Evolutionary conservation across 306 rosid species (phyloP).

Genomic region (Mimosa bimucronata): DNA sequence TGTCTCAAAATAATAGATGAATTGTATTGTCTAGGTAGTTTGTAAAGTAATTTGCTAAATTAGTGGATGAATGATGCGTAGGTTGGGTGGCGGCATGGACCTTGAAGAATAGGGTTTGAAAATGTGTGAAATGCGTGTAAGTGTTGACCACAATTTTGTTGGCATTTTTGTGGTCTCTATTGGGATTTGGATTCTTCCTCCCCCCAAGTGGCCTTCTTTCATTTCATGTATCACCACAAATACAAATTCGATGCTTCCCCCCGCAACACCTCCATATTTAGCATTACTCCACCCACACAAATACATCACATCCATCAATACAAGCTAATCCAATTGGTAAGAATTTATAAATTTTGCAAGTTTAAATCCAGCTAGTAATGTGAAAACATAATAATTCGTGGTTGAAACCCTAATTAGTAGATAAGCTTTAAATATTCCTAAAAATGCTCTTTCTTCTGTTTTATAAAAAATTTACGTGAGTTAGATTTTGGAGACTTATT

Average conservation of each 20-base stretch:
- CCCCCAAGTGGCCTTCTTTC: background rate
- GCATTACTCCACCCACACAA: background rate
- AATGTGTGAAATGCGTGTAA: background rate
- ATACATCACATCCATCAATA: too few relatives aligned
- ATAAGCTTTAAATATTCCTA: too few relatives aligned
- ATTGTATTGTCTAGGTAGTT: background rate
- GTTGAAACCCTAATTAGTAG: too few relatives aligned
- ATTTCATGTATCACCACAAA: background rate
- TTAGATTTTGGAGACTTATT: too few relatives aligned
- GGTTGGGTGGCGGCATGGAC: background rate
- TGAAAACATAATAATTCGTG: too few relatives aligned
- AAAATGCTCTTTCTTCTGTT: too few relatives aligned
- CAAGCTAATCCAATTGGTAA: too few relatives aligned
- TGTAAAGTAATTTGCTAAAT: background rate
- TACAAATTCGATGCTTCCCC: background rate
- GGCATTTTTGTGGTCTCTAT: background rate
- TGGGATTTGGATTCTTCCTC: background rate
- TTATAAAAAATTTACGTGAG: too few relatives aligned
- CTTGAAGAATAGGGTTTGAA: too few relatives aligned
- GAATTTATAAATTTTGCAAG: too few relatives aligned
- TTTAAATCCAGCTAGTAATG: too few relatives aligned
- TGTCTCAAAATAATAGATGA: background rate
- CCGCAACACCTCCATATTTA: background rate
- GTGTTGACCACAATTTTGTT: constrained; percentile 4
- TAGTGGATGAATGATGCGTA: background rate